These are phyloP conservation scores for Dimocarpus longan DNA, from an alignment of 345 rosid genomes.

Conservation along the genomic window DNA sequence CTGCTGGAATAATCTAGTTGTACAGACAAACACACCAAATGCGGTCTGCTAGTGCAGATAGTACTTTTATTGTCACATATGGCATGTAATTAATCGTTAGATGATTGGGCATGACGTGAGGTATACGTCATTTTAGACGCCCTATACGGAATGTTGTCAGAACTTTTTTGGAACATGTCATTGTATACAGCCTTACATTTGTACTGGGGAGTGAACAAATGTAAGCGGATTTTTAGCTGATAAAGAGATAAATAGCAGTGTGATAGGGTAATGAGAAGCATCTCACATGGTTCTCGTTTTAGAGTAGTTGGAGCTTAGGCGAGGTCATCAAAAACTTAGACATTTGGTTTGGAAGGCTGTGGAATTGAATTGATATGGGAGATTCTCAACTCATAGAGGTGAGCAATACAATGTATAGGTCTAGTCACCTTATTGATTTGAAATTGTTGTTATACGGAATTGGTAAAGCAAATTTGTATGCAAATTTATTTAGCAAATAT, in stretches of 20 bases:
- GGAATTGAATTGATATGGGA: constrained; percentile 11
- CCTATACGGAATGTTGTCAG: not conserved
- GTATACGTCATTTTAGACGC: not conserved
- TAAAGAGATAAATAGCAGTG: not conserved
- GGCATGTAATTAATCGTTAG: not conserved
- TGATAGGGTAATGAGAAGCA: not conserved
- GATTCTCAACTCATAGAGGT: not conserved
- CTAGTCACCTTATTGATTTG: not conserved
- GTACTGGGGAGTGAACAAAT: not conserved
- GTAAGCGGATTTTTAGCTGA: constrained; percentile 10
- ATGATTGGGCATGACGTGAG: not conserved
- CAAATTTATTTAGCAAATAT: not conserved
- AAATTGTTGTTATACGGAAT: not conserved
- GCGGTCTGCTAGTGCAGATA: not conserved
- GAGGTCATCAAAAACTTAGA: not conserved
- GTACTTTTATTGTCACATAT: not conserved
- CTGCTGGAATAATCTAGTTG: not conserved
- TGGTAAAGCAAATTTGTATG: not conserved
- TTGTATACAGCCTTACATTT: constrained; percentile 1
- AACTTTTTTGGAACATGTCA: constrained; percentile 3
- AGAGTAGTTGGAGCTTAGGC: constrained; percentile 11
- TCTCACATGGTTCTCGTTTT: not conserved
- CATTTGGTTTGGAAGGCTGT: not conserved
- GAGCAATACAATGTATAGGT: not conserved
- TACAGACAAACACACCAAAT: not conserved